These are phyloP conservation scores for Sicyos edulis DNA, from an alignment of 306 rosid genomes.

Conservation along the genomic window DNA sequence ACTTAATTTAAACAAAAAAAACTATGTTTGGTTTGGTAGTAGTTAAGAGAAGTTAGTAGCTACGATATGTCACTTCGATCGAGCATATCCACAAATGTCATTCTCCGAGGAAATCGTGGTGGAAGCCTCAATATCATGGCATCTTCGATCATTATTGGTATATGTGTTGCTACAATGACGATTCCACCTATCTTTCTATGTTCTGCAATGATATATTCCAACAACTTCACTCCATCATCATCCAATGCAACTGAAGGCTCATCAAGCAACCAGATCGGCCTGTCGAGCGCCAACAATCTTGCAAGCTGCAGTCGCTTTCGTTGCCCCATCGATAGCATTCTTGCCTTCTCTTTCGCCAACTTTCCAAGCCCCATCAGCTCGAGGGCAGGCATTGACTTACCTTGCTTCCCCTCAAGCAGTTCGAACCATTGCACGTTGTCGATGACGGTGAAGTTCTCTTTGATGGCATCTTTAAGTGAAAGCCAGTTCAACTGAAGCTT, in stretches of 20 bases:
- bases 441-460: constrained; percentile 43
- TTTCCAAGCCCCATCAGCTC: constrained; percentile 81
- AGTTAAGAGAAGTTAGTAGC: no score
- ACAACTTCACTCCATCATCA: constrained; percentile 70
- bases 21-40: no score
- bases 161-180: constrained; percentile 63
- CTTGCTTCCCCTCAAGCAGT: constrained; percentile 67
- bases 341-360: constrained; percentile 69
- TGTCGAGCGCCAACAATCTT: constrained; percentile 70
- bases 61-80: constrained; percentile 42
- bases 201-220: constrained; percentile 64
- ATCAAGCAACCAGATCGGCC: constrained; percentile 86
- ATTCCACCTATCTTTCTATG: constrained; percentile 81
- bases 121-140: constrained; percentile 65
- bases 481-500: constrained; percentile 92
- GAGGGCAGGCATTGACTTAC: constrained; percentile 63
- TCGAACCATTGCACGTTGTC: constrained; percentile 75
- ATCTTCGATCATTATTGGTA: constrained; percentile 72
- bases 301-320: constrained; percentile 83
- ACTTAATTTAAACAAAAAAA: no score
- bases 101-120: constrained; percentile 80
- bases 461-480: constrained; percentile 64
- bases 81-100: constrained; percentile 70
- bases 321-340: constrained; percentile 80
- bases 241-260: constrained; percentile 94